A percentile compares a stretch with the other conserved stretches of the same genome.
phyloP scores from a whole-genome alignment of 306 rosid species.

The Citrullus colocynthis region DNA sequence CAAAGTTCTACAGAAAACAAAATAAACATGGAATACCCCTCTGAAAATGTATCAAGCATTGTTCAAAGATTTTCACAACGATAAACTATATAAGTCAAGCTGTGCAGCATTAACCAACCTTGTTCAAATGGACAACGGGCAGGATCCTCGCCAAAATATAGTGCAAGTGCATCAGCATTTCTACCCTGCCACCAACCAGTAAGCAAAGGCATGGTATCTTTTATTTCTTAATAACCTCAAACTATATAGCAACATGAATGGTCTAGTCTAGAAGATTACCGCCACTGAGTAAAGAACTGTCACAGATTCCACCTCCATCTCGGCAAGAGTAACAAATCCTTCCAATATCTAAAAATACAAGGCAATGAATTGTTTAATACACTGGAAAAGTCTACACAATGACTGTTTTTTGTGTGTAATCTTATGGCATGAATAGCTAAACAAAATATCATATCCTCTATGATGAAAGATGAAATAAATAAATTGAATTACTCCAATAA shows the following conservation, averaged over 20 bases:
- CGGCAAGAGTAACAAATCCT: slow-evolving; percentile 57
- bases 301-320: slow-evolving; percentile 70
- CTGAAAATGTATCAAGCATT: background rate
- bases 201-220: slow-evolving; percentile 10
- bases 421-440: no score
- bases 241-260: slow-evolving; percentile 7
- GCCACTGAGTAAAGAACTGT: slow-evolving; percentile 59
- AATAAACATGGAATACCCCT: no score
- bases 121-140: slow-evolving; percentile 83
- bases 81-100: background rate
- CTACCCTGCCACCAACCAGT: slow-evolving; percentile 55
- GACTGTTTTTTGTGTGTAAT: background rate
- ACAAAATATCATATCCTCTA: no score
- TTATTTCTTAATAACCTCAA: slow-evolving; percentile 8
- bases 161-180: slow-evolving; percentile 89
- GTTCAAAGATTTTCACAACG: background rate
- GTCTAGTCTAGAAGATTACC: slow-evolving; percentile 41
- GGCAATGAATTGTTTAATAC: background rate
- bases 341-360: slow-evolving; percentile 47
- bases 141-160: slow-evolving; percentile 93
- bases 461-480: no score
- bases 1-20: no score
- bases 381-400: background rate
- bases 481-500: background rate
- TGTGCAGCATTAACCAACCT: slow-evolving; percentile 38